Percentiles rank a stretch among this genome's conserved stretches.
Conservation (phyloP, 371 early-diverging fungal genomes). For the Mortierella sp. region DNA sequence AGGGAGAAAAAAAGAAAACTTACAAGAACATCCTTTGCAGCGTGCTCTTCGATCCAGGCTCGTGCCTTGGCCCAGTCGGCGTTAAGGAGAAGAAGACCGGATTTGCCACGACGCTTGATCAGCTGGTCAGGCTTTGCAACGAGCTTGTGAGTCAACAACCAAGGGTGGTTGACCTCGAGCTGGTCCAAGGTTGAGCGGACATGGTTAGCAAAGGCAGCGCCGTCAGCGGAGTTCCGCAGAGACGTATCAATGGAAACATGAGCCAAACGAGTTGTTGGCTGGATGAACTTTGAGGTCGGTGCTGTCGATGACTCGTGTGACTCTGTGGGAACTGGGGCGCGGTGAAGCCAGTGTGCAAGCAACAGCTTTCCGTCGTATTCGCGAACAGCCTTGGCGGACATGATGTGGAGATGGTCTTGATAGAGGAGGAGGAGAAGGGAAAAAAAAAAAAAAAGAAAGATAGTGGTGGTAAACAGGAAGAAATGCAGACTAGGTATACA, state of each 20-base stretch:
- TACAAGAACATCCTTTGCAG: slow-evolving; percentile 87
- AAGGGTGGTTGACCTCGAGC: slow-evolving; percentile 84
- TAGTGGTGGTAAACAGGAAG: not conserved
- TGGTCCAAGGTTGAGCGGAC: slow-evolving; percentile 72
- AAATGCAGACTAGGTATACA: not conserved
- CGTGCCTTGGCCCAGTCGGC: slow-evolving; percentile 87
- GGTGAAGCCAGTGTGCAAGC: slow-evolving; percentile 87
- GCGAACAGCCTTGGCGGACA: slow-evolving; percentile 97
- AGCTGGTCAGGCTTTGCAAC: slow-evolving; percentile 98
- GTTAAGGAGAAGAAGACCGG: slow-evolving; percentile 91
- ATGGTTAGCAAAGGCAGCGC: slow-evolving; percentile 63
- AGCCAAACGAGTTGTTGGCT: slow-evolving; percentile 82
- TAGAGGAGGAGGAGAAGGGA: not conserved
- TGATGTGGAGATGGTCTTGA: no score
- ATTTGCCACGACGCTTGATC: slow-evolving; percentile 97
- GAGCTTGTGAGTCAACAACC: slow-evolving; percentile 84
- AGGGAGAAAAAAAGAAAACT: no score
- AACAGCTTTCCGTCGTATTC: slow-evolving; percentile 98
- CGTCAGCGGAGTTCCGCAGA: no score
- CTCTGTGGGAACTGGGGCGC: slow-evolving; percentile 72
- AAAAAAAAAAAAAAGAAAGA: not conserved
- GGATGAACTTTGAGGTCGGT: slow-evolving; percentile 62
- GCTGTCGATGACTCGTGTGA: no score
- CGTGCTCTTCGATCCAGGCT: slow-evolving; percentile 89
- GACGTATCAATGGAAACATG: slow-evolving; percentile 76